Conservation (phyloP, 2,329 filamentous ascomycete species). For the Alternaria hordeiaustralica region DNA sequence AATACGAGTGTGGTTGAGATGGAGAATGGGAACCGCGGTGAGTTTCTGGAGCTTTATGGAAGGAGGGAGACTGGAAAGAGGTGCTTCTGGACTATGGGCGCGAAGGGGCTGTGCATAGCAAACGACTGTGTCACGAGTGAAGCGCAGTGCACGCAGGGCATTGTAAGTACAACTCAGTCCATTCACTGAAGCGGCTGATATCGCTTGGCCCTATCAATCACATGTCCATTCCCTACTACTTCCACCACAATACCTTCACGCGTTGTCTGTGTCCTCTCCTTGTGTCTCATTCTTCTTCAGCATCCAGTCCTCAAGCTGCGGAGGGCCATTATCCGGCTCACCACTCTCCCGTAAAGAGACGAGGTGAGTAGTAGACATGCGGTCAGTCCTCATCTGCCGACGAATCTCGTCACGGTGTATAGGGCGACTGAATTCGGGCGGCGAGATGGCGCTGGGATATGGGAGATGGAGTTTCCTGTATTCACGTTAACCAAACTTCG, state of each 20-base stretch:
- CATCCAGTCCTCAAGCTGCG: not conserved
- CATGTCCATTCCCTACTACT: not conserved
- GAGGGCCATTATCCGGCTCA: too few relatives aligned
- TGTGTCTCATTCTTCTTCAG: not conserved
- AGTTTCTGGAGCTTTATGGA: not conserved
- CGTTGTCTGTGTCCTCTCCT: not conserved
- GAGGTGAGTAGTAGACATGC: not conserved
- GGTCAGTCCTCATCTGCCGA: not conserved
- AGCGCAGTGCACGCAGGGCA: not conserved
- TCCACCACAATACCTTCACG: not conserved
- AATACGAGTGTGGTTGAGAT: not conserved
- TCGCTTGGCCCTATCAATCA: not conserved
- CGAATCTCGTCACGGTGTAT: not conserved
- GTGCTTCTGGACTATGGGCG: not conserved
- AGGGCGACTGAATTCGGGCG: not conserved
- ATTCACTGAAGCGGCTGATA: not conserved
- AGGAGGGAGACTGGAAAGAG: not conserved
- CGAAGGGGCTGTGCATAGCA: not conserved
- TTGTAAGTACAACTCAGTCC: not conserved
- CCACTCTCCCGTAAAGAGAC: not conserved
- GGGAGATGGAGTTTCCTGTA: not conserved
- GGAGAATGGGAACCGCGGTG: not conserved
- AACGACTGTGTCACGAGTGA: not conserved
- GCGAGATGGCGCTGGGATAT: not conserved
- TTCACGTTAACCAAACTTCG: not conserved